Evolutionary conservation across 257 asterid species (phyloP).

Genomic region (Petunia secreta): DNA sequence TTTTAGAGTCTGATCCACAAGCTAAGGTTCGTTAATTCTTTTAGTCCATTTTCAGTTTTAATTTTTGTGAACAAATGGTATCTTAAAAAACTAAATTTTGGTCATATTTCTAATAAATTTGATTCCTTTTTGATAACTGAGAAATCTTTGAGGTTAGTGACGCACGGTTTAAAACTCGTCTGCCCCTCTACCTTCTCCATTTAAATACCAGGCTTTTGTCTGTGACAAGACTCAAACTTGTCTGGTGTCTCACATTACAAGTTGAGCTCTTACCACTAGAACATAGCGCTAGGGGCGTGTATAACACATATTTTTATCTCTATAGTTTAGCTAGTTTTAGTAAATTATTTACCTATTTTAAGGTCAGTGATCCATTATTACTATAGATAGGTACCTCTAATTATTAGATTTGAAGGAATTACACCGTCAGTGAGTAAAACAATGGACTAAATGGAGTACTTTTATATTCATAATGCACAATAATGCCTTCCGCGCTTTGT

Average conservation of each 20-base stretch:
- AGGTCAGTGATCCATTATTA: not conserved
- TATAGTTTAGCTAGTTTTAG: not conserved
- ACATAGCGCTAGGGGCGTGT: not conserved
- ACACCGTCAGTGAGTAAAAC: not conserved
- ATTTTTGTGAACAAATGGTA: not conserved
- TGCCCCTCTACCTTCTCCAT: too few relatives aligned
- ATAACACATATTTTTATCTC: not conserved
- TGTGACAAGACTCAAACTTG: too few relatives aligned
- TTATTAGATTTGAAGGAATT: not conserved
- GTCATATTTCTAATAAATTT: not conserved
- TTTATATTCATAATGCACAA: not conserved
- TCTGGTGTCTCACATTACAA: too few relatives aligned
- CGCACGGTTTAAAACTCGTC: too few relatives aligned
- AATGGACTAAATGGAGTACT: not conserved
- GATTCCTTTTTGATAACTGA: not conserved
- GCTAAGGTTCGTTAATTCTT: not conserved
- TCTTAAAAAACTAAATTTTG: not conserved
- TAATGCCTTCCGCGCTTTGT: too few relatives aligned
- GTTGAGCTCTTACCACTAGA: too few relatives aligned
- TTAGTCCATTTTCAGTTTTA: not conserved
- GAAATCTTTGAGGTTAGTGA: too few relatives aligned
- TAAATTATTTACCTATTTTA: not conserved
- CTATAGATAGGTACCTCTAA: not conserved
- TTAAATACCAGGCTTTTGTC: too few relatives aligned
- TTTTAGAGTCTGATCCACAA: slow-evolving; percentile 4